Evolutionary conservation across 139 green algal species (phyloP), one percentile per base, ranked within the genome.

Genomic region (Micractinium sp.): DNA sequence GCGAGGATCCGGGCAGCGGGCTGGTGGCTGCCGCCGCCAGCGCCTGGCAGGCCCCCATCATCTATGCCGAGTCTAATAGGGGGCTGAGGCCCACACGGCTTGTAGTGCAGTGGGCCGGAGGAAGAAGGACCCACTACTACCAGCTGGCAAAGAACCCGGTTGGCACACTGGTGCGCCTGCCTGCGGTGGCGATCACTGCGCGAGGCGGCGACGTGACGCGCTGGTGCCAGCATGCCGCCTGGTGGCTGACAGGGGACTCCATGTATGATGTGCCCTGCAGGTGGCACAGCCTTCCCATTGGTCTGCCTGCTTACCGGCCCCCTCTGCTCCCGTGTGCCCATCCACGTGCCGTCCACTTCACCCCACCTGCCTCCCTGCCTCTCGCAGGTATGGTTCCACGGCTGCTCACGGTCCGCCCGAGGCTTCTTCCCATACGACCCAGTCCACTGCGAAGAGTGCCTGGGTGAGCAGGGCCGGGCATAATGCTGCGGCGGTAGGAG

Each of bases 371-470:
- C 23, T 5, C 67, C 31, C 23, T 16, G 25, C 22, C 71, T 27
- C 71, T 22, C 31, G 3, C 71, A 77, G 71, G 82, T 78, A 9
- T 79, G 74, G 56, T 87, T 87, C 82, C 82, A 87, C 19, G 82
- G 82, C 63, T 87, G 82, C 38, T 66, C 82, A 13, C 61, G 82
- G 25, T 39, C 23, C 0, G 82, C 82, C 9, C 39, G 39, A n/a
- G 69, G 39, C 1, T 87, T 87, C 82, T 87, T 79, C 36, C 82
- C 82, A 14, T 87, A 63, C 27, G 61, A 87, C 25, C 18, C 35
- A 4, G 13, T 36, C 23, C 22, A 56, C 56, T 87, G 82, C 82
- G 23, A 66, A 38, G 69, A 87, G 56, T 87, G 82, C 63, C 38
- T 87, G 0, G 82, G 82, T 87, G 82, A 77, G 82, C 16, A 29